phyloP scores from a whole-genome alignment of 352 stramenopile genomes.

The Peronospora belbahrii region DNA sequence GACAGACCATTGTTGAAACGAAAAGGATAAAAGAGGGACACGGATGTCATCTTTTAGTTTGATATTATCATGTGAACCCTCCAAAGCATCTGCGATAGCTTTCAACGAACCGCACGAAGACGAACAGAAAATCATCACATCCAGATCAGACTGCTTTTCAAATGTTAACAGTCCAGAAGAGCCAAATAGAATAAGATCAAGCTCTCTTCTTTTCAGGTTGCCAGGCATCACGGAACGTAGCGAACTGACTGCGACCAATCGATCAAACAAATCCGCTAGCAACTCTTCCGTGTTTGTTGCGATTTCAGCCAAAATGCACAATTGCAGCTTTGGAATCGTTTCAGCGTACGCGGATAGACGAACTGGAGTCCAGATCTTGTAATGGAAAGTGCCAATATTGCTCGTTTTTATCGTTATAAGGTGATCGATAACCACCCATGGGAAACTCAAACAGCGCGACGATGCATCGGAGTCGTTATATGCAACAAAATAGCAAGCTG shows the following conservation, averaged over 20 bases:
- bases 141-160: constrained; percentile 69
- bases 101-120: constrained; percentile 20
- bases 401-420: constrained; percentile 37
- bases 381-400: constrained; percentile 5
- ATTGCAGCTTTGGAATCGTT: constrained; percentile 50
- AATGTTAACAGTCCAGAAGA: constrained; percentile 69
- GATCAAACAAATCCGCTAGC: constrained; percentile 55
- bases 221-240: constrained; percentile 32
- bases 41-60: constrained; percentile 38
- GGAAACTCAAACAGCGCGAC: constrained; percentile 50
- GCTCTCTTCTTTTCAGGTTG: constrained; percentile 33
- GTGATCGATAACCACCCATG: constrained; percentile 60
- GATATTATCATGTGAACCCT: constrained; percentile 29
- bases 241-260: constrained; percentile 42
- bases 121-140: constrained; percentile 40
- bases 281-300: constrained; percentile 39
- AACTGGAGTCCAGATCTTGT: constrained; percentile 24
- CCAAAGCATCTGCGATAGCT: constrained; percentile 26
- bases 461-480: constrained; percentile 37
- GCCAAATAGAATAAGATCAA: constrained; percentile 53
- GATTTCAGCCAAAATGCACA: constrained; percentile 53
- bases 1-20: constrained; percentile 51
- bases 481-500: constrained; percentile 64
- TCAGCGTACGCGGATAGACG: constrained; percentile 14
- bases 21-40: constrained; percentile 60